Base-by-base conservation (phyloP, 2,329 filamentous ascomycete genomes). In the Calonectria ilicicola region DNA sequence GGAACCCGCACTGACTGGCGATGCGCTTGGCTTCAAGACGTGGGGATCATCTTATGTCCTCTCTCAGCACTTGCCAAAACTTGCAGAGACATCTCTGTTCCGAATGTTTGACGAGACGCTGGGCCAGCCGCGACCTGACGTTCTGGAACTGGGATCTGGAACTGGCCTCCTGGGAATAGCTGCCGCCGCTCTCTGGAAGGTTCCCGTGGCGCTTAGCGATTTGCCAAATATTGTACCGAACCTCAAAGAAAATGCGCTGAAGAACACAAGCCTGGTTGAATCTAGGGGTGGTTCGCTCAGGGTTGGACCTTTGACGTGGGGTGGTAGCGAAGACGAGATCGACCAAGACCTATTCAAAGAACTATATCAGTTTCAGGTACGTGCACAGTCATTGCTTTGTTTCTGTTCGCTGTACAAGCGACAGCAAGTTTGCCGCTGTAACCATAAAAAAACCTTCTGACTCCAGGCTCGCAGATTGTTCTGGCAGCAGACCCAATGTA, bases 11-110 rank as follows among this genome's bases (percentile, higher is more conserved):
- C 87, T 98, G 69, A 98, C 95, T 0, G 94, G 94, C 8, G 96
- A 98, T 83, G 94, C 94, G 72, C 87, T 98, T 21, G 97, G 97
- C 1, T 89, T 97, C 82, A 98, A 99, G 84, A 99, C 97, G 0
- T 98, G 97, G 97, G 95, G 94, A 0, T 96, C 95, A 0, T 96
- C 95, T 0, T 97, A 95, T 80, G 89, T 97, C 2, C 91, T 98
- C 5, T 93, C 96, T 0, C 93, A 91, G 76, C 91, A 94, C 27
- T 89, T 98, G 29, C 86, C 86, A 23, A 80, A 80, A 15, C 85
- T 92, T 46, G 83, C 80, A 9, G 83, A 82, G 51, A 86, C 83
- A 17, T 84, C 85, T 0, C 79, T 91, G 26, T 85, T 85, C 38
- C 84, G 87, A 51, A 76, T 90, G 9, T 84, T 91, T 19, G 80